phyloP scores from a whole-genome alignment of 768 basidiomycete genomes.

The Lactarius akahatsu region DNA sequence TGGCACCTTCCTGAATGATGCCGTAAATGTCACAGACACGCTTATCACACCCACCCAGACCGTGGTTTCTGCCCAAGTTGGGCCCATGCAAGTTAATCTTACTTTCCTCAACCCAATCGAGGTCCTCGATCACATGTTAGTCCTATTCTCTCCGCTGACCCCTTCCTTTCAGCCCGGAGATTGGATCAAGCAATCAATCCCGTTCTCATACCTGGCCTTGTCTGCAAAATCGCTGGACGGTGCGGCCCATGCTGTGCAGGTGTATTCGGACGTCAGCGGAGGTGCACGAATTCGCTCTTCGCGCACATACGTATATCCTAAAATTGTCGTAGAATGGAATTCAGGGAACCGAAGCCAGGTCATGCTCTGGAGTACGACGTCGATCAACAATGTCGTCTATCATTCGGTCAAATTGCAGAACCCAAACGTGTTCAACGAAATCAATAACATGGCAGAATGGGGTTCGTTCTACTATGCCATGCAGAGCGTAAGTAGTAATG shows the following conservation, averaged over 20 bases:
- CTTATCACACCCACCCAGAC: slow-evolving; percentile 40
- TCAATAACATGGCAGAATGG: slow-evolving; percentile 11
- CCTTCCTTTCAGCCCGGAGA: slow-evolving; percentile 35
- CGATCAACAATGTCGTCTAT: slow-evolving; percentile 12
- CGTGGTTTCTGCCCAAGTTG: slow-evolving; percentile 37
- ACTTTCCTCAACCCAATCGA: slow-evolving; percentile 43
- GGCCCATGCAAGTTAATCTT: slow-evolving; percentile 40
- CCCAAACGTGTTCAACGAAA: slow-evolving; percentile 21
- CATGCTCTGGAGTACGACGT: slow-evolving; percentile 14
- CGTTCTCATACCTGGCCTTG: slow-evolving; percentile 41
- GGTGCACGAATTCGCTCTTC: slow-evolving; percentile 31
- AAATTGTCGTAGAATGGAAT: slow-evolving; percentile 29
- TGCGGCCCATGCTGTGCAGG: slow-evolving; percentile 36
- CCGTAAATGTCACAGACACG: slow-evolving; percentile 29
- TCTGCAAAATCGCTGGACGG: slow-evolving; percentile 37
- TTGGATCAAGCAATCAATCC: slow-evolving; percentile 40
- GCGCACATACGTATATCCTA: background rate
- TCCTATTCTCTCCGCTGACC: background rate
- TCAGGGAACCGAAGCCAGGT: slow-evolving; percentile 23
- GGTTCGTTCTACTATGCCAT: slow-evolving; percentile 29
- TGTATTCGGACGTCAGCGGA: slow-evolving; percentile 43
- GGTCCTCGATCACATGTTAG: slow-evolving; percentile 25
- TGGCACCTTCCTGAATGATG: background rate
- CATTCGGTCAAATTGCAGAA: slow-evolving; percentile 22
- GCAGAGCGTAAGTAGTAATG: slow-evolving; percentile 17